phyloP scores from a whole-genome alignment of 75 land plant genomes.

The Pseudotsuga menziesii region DNA sequence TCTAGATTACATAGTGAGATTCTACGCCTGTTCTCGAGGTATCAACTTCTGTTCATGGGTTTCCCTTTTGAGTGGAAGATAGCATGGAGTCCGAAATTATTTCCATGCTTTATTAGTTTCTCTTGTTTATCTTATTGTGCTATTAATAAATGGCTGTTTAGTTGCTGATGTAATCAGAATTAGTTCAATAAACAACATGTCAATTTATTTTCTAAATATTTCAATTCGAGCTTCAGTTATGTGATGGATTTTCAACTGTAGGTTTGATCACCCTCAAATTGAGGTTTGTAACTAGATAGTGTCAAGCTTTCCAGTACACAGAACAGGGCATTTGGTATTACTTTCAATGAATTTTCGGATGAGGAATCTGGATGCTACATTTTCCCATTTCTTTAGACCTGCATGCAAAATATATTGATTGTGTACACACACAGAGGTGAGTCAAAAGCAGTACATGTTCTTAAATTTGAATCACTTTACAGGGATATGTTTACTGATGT shows the following conservation, averaged over 20 bases:
- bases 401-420: too few relatives aligned
- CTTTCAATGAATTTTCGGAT: too few relatives aligned
- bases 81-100: background rate
- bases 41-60: background rate
- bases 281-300: background rate
- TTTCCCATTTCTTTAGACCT: too few relatives aligned
- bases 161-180: background rate
- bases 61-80: background rate
- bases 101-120: background rate
- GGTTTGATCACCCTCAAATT: background rate
- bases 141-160: background rate
- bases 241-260: background rate
- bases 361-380: too few relatives aligned
- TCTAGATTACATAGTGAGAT: conserved; percentile 90
- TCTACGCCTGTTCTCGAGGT: conserved; percentile 87
- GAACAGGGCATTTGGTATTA: too few relatives aligned
- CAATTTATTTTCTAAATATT: background rate
- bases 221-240: background rate
- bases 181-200: background rate
- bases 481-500: too few relatives aligned
- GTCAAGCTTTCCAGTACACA: background rate
- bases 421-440: too few relatives aligned
- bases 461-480: too few relatives aligned
- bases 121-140: background rate
- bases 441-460: too few relatives aligned